Evolutionary conservation across 2,329 filamentous ascomycete genomes (phyloP).

Genomic region (Biscogniauxia sp.): DNA sequence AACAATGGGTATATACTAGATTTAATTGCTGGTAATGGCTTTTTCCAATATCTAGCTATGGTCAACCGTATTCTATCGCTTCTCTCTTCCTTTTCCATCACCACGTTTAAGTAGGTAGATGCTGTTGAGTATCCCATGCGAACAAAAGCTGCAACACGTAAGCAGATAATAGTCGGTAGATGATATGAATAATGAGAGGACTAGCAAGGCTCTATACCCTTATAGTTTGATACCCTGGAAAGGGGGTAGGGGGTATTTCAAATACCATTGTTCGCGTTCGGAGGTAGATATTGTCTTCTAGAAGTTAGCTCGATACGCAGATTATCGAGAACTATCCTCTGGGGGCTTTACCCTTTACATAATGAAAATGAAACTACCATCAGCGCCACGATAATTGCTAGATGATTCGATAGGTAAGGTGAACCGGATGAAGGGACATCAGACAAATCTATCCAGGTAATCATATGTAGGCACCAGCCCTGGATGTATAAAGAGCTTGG

Average conservation of each 20-base stretch:
- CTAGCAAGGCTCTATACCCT: not conserved
- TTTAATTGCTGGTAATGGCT: no score
- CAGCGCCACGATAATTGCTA: not conserved
- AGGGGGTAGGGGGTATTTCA: not conserved
- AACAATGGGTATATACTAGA: no score
- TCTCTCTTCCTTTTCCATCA: no score
- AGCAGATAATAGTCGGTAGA: not conserved
- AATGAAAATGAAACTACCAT: not conserved
- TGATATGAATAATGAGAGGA: not conserved
- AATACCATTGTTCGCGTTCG: not conserved
- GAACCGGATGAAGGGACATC: not conserved
- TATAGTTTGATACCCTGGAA: not conserved
- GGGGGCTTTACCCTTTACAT: not conserved
- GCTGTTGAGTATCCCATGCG: not conserved
- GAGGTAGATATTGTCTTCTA: not conserved
- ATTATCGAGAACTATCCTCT: not conserved
- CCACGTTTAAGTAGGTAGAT: not conserved
- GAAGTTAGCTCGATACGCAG: not conserved
- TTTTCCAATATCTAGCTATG: no score
- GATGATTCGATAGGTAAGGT: not conserved
- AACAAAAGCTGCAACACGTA: not conserved
- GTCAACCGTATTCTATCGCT: no score
- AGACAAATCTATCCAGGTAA: no score
- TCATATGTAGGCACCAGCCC: no score
- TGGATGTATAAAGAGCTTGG: no score